A percentile compares a stretch with the other conserved stretches of the same genome.
Evolutionary conservation across 2,329 filamentous ascomycete genomes (phyloP).

Genomic region (Alternaria ethzedia): DNA sequence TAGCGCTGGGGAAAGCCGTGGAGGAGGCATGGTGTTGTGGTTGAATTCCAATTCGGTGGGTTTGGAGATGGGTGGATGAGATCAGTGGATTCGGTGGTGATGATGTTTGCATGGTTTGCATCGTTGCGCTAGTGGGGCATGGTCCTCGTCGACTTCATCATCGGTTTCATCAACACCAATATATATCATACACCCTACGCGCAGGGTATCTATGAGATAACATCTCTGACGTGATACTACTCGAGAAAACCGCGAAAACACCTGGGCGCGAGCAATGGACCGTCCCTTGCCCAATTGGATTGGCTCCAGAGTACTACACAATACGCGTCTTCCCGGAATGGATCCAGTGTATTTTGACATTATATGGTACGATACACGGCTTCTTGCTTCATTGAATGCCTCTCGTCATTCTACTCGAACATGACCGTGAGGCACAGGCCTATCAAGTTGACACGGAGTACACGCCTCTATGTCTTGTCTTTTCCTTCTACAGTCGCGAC

Average conservation of each 20-base stretch:
- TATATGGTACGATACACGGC: background rate
- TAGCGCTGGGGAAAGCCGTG: constrained; percentile 28
- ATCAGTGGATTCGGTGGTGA: constrained; percentile 23
- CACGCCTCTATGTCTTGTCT: background rate
- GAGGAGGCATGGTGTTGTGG: constrained; percentile 34
- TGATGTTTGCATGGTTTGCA: constrained; percentile 35
- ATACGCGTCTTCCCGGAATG: background rate
- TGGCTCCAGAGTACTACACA: background rate
- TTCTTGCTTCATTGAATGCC: background rate
- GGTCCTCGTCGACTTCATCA: background rate
- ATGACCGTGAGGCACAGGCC: background rate
- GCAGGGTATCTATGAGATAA: background rate
- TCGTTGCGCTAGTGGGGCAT: constrained; percentile 3
- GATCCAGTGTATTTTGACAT: background rate
- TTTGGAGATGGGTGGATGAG: constrained; percentile 15
- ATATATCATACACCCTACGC: background rate
- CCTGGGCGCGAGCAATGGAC: background rate
- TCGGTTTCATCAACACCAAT: background rate
- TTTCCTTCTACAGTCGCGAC: background rate
- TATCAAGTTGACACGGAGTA: background rate
- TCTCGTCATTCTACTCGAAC: background rate
- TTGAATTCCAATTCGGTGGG: constrained; percentile 11
- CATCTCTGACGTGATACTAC: background rate
- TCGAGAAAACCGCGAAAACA: background rate
- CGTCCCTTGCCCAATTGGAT: background rate